Conservation (phyloP, 768 basidiomycete genomes). For the Postia placenta region DNA sequence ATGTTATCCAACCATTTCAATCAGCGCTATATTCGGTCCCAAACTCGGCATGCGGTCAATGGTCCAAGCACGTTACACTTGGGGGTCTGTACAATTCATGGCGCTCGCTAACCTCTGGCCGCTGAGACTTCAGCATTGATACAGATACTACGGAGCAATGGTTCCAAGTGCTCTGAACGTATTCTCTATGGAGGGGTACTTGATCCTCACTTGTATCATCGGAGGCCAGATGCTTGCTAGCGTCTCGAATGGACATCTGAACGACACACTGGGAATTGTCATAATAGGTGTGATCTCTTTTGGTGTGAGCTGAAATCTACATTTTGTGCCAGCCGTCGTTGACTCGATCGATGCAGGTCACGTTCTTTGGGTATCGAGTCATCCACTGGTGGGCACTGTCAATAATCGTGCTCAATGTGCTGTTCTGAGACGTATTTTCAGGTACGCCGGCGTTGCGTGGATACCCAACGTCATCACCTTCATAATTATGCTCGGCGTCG, state of each 20-base stretch:
- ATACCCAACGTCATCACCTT: conserved; percentile 33
- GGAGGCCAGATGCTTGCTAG: conserved; percentile 43
- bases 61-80: conserved; percentile 49
- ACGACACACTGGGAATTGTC: conserved; percentile 34
- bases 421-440: neutral
- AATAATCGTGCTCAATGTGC: neutral
- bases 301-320: conserved; percentile 21
- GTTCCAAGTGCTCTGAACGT: conserved; percentile 36
- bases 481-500: conserved; percentile 31
- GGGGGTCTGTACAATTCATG: no score
- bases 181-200: conserved; percentile 40
- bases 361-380: conserved; percentile 30
- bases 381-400: conserved; percentile 23
- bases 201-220: conserved; percentile 44
- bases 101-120: no score
- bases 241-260: conserved; percentile 23
- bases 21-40: conserved; percentile 46
- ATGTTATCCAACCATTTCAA: neutral
- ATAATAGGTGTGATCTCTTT: conserved; percentile 36
- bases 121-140: no score
- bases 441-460: conserved; percentile 34
- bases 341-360: conserved; percentile 16
- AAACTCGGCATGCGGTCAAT: conserved; percentile 53
- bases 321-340: neutral
- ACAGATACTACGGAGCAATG: conserved; percentile 34